These are phyloP conservation scores for Vicia faba DNA, from an alignment of 306 rosid genomes.

Conservation along the genomic window DNA sequence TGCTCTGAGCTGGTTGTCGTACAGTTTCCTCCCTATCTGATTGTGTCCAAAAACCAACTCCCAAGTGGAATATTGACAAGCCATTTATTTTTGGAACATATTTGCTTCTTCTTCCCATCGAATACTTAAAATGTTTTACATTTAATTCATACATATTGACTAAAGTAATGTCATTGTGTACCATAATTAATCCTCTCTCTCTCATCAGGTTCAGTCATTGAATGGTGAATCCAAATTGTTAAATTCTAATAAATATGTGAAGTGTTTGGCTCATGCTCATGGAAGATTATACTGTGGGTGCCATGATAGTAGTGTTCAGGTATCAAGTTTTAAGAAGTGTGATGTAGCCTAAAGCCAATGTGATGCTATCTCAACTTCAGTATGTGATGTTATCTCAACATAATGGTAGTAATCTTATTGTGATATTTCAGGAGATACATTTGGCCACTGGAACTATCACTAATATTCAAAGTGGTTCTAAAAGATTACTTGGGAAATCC, in stretches of 20 bases:
- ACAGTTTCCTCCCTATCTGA: conserved; percentile 4
- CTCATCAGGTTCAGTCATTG: conserved; percentile 64
- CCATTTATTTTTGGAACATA: conserved; percentile 8
- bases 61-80: not conserved
- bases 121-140: conserved; percentile 10
- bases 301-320: conserved; percentile 87
- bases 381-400: conserved; percentile 31
- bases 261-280: conserved; percentile 63
- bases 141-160: not conserved
- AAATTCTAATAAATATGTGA: conserved; percentile 67
- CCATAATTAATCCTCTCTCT: conserved; percentile 22
- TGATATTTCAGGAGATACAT: conserved; percentile 70
- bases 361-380: conserved; percentile 26
- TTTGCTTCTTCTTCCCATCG: conserved; percentile 13
- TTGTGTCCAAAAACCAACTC: not conserved
- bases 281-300: conserved; percentile 87
- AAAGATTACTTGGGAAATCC: conserved; percentile 73
- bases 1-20: conserved; percentile 25
- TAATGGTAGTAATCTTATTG: conserved; percentile 18
- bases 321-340: conserved; percentile 35
- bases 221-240: conserved; percentile 63
- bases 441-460: conserved; percentile 65
- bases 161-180: conserved; percentile 17
- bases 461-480: conserved; percentile 69
- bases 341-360: conserved; percentile 4